Percentiles rank a stretch among this genome's conserved stretches.
Conservation (phyloP, 176 grass and related monocot species). For the Musa beccarii region DNA sequence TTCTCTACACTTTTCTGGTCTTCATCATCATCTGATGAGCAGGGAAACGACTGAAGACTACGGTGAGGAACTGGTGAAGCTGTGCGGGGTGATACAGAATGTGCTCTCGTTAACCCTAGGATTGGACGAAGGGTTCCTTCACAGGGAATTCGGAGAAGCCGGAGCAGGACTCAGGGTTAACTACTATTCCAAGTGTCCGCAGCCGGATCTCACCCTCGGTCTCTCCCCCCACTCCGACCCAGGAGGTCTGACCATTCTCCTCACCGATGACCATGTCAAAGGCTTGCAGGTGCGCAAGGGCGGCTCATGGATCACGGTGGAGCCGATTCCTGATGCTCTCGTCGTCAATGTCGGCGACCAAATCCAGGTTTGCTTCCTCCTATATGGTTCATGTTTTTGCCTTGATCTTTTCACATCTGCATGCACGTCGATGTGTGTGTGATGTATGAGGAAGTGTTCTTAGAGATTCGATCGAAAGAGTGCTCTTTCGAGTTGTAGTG, state of each 20-base stretch:
- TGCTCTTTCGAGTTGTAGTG: no score
- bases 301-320: neutral
- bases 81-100: neutral
- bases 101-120: neutral
- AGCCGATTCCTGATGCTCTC: neutral
- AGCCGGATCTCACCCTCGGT: neutral
- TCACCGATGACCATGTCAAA: neutral
- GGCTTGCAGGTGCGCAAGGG: neutral
- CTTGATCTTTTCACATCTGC: no score
- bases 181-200: conserved; percentile 1
- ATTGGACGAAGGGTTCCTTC: neutral
- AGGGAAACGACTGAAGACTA: neutral
- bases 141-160: neutral
- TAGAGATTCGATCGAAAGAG: no score
- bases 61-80: neutral
- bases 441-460: no score
- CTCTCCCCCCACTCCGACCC: neutral
- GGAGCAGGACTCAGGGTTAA: neutral
- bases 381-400: no score
- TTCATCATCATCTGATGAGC: neutral
- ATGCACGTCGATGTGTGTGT: no score
- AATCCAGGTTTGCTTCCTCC: neutral
- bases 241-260: neutral
- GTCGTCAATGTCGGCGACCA: conserved; percentile 1
- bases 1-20: neutral